Conservation (phyloP, 2,329 filamentous ascomycete genomes). For the Penicillium griseofulvum region DNA sequence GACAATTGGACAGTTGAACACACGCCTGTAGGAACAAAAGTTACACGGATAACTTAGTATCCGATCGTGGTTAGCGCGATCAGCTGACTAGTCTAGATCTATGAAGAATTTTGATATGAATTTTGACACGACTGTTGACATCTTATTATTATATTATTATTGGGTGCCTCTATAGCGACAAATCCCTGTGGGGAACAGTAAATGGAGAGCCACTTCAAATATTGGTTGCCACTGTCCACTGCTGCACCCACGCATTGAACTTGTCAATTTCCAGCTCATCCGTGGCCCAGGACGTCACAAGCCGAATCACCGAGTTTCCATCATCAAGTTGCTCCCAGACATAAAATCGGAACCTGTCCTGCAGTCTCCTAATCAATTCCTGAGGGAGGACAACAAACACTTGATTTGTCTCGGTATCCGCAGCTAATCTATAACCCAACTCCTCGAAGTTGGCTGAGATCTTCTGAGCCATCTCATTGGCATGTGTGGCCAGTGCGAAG, state of each 20-base stretch:
- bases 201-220: conserved; percentile 1
- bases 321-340: conserved; percentile 48
- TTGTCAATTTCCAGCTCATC: conserved; percentile 43
- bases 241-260: conserved; percentile 30
- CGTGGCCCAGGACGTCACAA: conserved; percentile 55
- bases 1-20: neutral
- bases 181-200: neutral
- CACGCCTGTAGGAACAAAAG: neutral
- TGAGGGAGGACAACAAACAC: conserved; percentile 50
- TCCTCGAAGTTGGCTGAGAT: conserved; percentile 46
- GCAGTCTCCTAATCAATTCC: conserved; percentile 39
- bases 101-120: neutral
- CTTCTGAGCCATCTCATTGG: conserved; percentile 46
- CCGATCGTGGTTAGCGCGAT: conserved; percentile 1
- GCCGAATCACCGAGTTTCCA: conserved; percentile 42
- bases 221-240: conserved; percentile 24
- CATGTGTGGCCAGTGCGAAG: conserved; percentile 47
- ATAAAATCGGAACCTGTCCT: conserved; percentile 49
- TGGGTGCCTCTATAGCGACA: neutral
- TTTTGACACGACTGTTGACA: no score
- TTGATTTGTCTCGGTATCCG: conserved; percentile 52
- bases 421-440: conserved; percentile 44
- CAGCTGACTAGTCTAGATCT: conserved; percentile 3
- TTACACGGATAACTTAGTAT: neutral
- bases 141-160: conserved; percentile 1